These are phyloP conservation scores for Themeda triandra DNA, from an alignment of 176 grass and related monocot genomes.

Conservation along the genomic window DNA sequence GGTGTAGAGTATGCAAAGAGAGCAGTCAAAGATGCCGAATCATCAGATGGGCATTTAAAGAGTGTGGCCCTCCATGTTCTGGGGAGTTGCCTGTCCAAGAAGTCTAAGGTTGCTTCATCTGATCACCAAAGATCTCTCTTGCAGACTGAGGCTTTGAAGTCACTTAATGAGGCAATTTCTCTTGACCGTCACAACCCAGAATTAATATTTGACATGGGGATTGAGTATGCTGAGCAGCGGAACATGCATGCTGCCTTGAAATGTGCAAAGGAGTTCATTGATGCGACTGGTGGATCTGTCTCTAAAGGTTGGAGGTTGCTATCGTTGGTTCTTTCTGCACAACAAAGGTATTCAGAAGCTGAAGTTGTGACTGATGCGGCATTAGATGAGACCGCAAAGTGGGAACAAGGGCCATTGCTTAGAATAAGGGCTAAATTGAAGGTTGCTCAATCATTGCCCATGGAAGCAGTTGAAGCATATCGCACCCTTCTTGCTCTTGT, in stretches of 20 bases:
- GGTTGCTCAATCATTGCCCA: conserved; percentile 61
- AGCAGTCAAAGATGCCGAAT: conserved; percentile 50
- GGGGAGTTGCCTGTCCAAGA: conserved; percentile 72
- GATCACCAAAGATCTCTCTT: conserved; percentile 82
- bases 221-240: conserved; percentile 86
- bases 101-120: conserved; percentile 71
- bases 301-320: conserved; percentile 93
- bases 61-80: conserved; percentile 65
- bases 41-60: conserved; percentile 67
- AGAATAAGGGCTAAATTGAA: conserved; percentile 91
- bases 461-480: conserved; percentile 86
- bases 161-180: conserved; percentile 55
- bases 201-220: conserved; percentile 69
- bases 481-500: conserved; percentile 85
- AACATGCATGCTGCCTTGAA: conserved; percentile 80
- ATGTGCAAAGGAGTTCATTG: conserved; percentile 87
- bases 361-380: conserved; percentile 92
- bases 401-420: conserved; percentile 87
- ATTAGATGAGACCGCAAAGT: conserved; percentile 89
- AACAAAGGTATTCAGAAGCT: conserved; percentile 78
- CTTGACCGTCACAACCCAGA: conserved; percentile 65
- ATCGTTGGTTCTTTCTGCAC: conserved; percentile 83
- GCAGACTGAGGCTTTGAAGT: conserved; percentile 79
- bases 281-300: conserved; percentile 80
- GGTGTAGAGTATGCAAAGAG: conserved; percentile 80